phyloP scores from a whole-genome alignment of 2,329 filamentous ascomycete species.

The Rutstroemia sp. region DNA sequence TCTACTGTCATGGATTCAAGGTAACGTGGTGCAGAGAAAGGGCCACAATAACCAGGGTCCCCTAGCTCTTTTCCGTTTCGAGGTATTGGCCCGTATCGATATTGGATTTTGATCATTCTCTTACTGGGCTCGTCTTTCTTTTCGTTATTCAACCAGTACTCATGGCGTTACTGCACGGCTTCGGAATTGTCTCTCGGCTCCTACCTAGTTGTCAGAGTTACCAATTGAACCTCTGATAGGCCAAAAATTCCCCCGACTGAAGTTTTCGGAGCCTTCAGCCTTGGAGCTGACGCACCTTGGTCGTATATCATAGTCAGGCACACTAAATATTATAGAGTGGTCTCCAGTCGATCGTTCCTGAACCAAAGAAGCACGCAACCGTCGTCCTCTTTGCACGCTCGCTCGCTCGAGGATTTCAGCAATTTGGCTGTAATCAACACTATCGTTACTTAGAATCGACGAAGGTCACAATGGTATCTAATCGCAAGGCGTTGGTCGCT shows the following conservation, averaged over 20 bases:
- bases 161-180: conserved; percentile 12
- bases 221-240: conserved; percentile 2
- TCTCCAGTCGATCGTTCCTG: conserved; percentile 13
- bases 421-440: conserved; percentile 16
- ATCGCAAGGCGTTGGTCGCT: conserved; percentile 5
- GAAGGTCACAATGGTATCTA: conserved; percentile 9
- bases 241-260: neutral
- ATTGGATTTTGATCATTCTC: conserved; percentile 2
- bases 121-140: conserved; percentile 8
- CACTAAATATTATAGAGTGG: neutral
- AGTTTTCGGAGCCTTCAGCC: conserved; percentile 1
- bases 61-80: conserved; percentile 26
- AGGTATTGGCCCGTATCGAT: conserved; percentile 4
- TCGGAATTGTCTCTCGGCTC: conserved; percentile 11
- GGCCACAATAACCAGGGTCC: conserved; percentile 10
- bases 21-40: conserved; percentile 7
- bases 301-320: conserved; percentile 11
- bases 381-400: conserved; percentile 13
- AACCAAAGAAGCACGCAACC: conserved; percentile 14
- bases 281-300: neutral
- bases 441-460: conserved; percentile 18
- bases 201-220: neutral
- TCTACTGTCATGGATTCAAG: neutral
- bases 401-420: conserved; percentile 22
- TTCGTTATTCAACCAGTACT: conserved; percentile 12